phyloP scores from a whole-genome alignment of 805 yeast genomes.

The Yamadazyma sp. region DNA sequence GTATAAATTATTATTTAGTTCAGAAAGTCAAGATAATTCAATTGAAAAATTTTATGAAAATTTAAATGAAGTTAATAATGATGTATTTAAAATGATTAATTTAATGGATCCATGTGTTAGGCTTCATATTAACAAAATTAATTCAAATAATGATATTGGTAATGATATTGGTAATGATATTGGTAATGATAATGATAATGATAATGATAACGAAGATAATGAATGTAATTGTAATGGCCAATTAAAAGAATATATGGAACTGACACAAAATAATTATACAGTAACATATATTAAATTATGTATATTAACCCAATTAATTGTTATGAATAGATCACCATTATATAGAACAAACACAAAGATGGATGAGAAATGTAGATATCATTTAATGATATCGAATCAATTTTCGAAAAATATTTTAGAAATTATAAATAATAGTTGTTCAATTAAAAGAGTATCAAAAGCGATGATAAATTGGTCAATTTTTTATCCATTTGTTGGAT shows the following conservation, averaged over 20 bases:
- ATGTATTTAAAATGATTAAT: conserved; percentile 17
- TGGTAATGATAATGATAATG: too few species aligned
- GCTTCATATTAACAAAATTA: not conserved
- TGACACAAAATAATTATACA: not conserved
- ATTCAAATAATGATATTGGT: not conserved
- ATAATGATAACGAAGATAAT: too few species aligned
- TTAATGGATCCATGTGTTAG: conserved; percentile 18
- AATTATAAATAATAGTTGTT: conserved; percentile 12
- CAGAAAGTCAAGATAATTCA: conserved; percentile 14
- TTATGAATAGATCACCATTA: conserved; percentile 28
- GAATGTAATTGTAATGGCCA: not conserved
- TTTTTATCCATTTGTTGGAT: conserved; percentile 23
- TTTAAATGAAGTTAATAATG: conserved; percentile 16
- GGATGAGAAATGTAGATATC: conserved; percentile 14
- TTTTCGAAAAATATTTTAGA: conserved; percentile 26
- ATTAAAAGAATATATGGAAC: not conserved
- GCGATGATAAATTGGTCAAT: conserved; percentile 18
- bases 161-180: too few species aligned
- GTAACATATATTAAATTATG: conserved; percentile 7
- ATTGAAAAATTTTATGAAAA: conserved; percentile 10
- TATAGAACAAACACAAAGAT: conserved; percentile 7
- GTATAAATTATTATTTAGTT: conserved; percentile 24
- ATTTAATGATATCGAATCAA: conserved; percentile 22
- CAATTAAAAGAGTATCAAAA: conserved; percentile 11
- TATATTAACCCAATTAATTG: conserved; percentile 23